Conservation (phyloP, 2,329 filamentous ascomycete species). For the Sporothrix globosa region DNA sequence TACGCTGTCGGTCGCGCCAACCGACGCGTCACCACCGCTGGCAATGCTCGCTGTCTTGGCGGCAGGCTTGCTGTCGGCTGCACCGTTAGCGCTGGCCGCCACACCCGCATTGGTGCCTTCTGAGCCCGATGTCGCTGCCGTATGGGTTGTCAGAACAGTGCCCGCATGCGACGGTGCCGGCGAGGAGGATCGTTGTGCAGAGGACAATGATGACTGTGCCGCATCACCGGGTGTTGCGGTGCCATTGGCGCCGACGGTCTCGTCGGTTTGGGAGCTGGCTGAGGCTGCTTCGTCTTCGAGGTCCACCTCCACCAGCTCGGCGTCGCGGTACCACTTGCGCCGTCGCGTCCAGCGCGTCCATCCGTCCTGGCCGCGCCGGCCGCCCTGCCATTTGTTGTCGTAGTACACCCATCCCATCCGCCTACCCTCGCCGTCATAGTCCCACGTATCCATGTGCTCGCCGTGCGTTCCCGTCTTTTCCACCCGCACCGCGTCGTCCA, state of each 20-base stretch:
- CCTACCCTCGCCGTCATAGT: conserved; percentile 62
- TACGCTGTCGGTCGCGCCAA: not conserved
- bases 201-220: not conserved
- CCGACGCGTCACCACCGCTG: not conserved
- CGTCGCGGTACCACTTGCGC: conserved; percentile 94
- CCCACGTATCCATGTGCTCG: conserved; percentile 49
- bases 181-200: conserved; percentile 22
- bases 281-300: conserved; percentile 40
- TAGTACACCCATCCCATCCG: conserved; percentile 93
- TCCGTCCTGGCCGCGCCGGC: conserved; percentile 79
- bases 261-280: conserved; percentile 42
- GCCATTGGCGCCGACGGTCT: conserved; percentile 50
- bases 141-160: conserved; percentile 21
- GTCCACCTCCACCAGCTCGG: conserved; percentile 81
- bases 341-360: conserved; percentile 94
- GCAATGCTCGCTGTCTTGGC: conserved; percentile 28
- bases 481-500: conserved; percentile 52
- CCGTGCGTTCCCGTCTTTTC: conserved; percentile 35
- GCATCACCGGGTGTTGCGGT: conserved; percentile 43
- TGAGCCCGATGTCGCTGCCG: conserved; percentile 20
- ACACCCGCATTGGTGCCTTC: not conserved
- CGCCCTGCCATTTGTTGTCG: conserved; percentile 97
- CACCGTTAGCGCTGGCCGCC: conserved; percentile 10
- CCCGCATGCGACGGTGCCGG: conserved; percentile 30
- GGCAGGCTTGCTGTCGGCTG: conserved; percentile 32